Evolutionary conservation across 176 grass and related monocot species (phyloP).

Genomic region (Carex myosuroides): DNA sequence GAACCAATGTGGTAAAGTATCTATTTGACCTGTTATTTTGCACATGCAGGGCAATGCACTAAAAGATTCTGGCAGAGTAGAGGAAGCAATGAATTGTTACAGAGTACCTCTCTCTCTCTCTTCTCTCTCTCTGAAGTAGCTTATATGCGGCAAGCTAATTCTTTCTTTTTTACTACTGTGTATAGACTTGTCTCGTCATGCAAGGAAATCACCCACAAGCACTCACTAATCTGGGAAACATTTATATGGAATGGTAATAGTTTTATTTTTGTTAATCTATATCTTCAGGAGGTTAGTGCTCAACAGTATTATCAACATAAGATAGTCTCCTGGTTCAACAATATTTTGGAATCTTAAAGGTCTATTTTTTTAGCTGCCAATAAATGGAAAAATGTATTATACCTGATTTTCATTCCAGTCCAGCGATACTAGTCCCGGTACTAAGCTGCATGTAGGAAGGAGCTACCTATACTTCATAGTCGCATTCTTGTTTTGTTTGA

Average conservation of each 20-base stretch:
- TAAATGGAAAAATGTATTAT: background rate
- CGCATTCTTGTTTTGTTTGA: background rate
- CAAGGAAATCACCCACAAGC: slow-evolving; percentile 93
- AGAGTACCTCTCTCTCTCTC: slow-evolving; percentile 31
- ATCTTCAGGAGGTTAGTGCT: background rate
- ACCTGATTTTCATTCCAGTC: background rate
- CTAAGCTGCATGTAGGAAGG: background rate
- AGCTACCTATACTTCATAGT: background rate
- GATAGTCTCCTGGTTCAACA: background rate
- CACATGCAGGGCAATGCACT: slow-evolving; percentile 72
- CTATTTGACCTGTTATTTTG: slow-evolving; percentile 5
- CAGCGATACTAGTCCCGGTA: background rate
- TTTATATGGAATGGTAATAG: slow-evolving; percentile 89
- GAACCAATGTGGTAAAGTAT: background rate
- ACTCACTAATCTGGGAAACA: slow-evolving; percentile 80
- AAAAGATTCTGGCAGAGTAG: slow-evolving; percentile 86
- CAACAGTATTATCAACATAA: background rate
- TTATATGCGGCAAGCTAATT: slow-evolving; percentile 12
- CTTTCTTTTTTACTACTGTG: slow-evolving; percentile 11
- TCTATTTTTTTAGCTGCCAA: background rate
- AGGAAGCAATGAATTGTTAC: slow-evolving; percentile 84
- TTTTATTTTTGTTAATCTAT: background rate
- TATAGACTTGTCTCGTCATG: slow-evolving; percentile 68
- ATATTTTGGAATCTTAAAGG: background rate
- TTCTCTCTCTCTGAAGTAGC: slow-evolving; percentile 5